Evolutionary conservation across 164 flowering plant genomes (phyloP), one percentile per base, ranked within the genome.

Genomic region (Malania oleifera): DNA sequence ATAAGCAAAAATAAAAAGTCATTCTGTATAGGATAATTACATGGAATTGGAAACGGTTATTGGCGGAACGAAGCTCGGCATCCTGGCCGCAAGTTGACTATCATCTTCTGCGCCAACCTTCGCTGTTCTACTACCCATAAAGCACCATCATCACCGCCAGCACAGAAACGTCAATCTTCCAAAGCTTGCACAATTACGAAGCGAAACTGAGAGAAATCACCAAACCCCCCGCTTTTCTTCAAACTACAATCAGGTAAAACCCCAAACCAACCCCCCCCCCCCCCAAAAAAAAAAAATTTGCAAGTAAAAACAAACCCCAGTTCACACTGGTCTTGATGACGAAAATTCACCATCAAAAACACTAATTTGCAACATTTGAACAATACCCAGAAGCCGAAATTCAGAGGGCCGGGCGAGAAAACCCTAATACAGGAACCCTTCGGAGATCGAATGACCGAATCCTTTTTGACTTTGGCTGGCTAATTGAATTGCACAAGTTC

Each of bases 31-130:
- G 24, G 51, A 40, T 59, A 28, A 8, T 57, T 68, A 73, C 76
- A 50, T 63, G 57, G 63, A 20, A 68, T 57, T 72, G 24, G 72
- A 47, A 39, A 37, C 49, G 55, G 73, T 39, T 28, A 59, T 23
- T 8, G 57, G 8, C 51, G 77, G 67, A 54, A 69, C 66, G 47
- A 60, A 73, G 68, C 77, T 69, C 58, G 73, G 77, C 73, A 70
- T 69, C 60, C 47, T 65, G 38, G 27, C 51, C 44, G 58, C 59
- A 24, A 54, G 38, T 56, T 60, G 60, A 18, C 51, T 58, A 44
- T 11, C 68, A 63, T 73, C 61, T 25, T 63, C 53, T 4, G 52
- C 67, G 47, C 60, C 69, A 62, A 44, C 22, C 15, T 62, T 62
- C 41, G 47, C 64, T 40, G 64, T 44, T 72, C 76, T 64, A 48